These are phyloP conservation scores for Yarrowia porcina DNA, from an alignment of 805 yeast species.

Conservation along the genomic window DNA sequence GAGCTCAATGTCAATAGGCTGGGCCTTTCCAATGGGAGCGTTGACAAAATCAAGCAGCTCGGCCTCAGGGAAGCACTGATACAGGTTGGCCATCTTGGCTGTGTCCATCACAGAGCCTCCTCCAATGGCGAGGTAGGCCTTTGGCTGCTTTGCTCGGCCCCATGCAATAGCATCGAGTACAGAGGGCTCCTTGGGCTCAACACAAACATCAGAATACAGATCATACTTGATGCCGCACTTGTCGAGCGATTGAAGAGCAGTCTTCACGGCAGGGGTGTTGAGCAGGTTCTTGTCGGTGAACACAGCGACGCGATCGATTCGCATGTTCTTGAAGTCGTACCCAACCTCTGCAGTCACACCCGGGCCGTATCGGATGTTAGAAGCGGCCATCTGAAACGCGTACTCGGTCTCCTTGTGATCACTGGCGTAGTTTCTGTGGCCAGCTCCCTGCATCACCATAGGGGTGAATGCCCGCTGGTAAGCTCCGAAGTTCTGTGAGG, in stretches of 20 bases:
- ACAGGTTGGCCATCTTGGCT: conserved; percentile 45
- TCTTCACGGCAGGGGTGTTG: conserved; percentile 35
- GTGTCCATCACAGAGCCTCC: conserved; percentile 50
- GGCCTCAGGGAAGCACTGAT: conserved; percentile 43
- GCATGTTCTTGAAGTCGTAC: conserved; percentile 39
- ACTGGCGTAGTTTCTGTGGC: conserved; percentile 18
- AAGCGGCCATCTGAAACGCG: conserved; percentile 44
- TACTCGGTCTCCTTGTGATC: conserved; percentile 33
- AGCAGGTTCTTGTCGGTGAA: conserved; percentile 40
- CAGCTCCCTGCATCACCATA: conserved; percentile 8
- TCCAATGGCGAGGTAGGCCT: conserved; percentile 46
- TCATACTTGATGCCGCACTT: conserved; percentile 38
- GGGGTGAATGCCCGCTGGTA: conserved; percentile 23
- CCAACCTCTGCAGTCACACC: conserved; percentile 43
- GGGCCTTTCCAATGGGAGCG: conserved; percentile 43
- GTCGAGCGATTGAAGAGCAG: conserved; percentile 39
- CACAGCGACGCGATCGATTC: conserved; percentile 39
- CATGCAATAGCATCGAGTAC: conserved; percentile 40
- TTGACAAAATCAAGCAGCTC: conserved; percentile 45
- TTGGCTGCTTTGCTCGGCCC: conserved; percentile 39
- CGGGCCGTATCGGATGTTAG: conserved; percentile 42
- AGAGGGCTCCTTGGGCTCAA: conserved; percentile 42
- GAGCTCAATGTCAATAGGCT: conserved; percentile 38
- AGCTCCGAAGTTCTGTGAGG: neutral
- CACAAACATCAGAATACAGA: conserved; percentile 39